These are phyloP conservation scores for Populus tomentosa DNA, from an alignment of 441 rosid genomes.

Conservation along the genomic window DNA sequence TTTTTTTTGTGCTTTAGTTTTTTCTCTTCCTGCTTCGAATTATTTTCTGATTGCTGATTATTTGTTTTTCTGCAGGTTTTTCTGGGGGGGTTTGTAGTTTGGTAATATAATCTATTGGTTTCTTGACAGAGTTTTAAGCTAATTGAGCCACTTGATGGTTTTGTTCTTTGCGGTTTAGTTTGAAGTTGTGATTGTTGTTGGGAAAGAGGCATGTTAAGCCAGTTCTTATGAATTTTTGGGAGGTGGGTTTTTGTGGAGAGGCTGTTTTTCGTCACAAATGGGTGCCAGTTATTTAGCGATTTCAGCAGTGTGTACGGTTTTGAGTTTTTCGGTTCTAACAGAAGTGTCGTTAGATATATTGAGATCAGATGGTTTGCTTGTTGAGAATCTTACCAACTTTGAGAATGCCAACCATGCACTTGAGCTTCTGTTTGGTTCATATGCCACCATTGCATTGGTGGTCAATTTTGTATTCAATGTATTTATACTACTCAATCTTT, in stretches of 20 bases:
- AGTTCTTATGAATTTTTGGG: constrained; percentile 43
- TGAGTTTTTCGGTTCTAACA: constrained; percentile 75
- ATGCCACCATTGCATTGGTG: constrained; percentile 53
- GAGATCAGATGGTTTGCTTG: constrained; percentile 49
- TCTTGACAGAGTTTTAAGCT: background rate
- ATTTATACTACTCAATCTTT: constrained; percentile 70
- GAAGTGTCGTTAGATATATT: constrained; percentile 60
- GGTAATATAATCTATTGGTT: background rate
- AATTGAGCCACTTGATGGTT: background rate
- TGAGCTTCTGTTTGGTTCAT: constrained; percentile 65
- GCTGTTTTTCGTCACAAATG: constrained; percentile 44
- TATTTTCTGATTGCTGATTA: background rate
- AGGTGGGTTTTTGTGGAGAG: constrained; percentile 31
- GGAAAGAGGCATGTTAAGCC: constrained; percentile 28
- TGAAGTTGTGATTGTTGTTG: background rate
- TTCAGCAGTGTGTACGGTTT: constrained; percentile 60
- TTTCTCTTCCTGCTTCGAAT: too few relatives aligned
- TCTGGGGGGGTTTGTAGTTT: background rate
- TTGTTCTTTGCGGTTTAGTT: background rate
- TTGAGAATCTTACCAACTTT: constrained; percentile 35
- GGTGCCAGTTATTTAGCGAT: constrained; percentile 60
- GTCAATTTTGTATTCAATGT: constrained; percentile 73
- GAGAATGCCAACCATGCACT: constrained; percentile 53
- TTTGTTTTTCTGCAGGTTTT: background rate
- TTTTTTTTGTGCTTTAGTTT: too few relatives aligned